These are phyloP conservation scores for Penicillium herquei DNA, from an alignment of 495 filamentous ascomycete species.

Conservation along the genomic window DNA sequence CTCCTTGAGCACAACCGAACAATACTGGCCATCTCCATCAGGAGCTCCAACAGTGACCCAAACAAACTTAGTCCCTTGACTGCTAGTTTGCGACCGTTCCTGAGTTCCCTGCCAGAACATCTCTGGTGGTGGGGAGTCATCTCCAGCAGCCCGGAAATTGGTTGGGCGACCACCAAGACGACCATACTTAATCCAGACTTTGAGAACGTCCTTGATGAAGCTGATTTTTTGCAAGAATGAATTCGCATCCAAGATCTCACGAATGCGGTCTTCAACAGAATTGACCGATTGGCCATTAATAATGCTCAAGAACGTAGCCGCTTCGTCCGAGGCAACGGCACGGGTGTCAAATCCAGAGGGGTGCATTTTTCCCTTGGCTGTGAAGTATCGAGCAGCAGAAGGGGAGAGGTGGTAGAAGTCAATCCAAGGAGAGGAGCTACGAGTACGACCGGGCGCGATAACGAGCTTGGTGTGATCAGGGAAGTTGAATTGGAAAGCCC, in stretches of 20 bases:
- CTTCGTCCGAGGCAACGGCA: constrained; percentile 59
- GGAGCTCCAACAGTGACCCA: constrained; percentile 82
- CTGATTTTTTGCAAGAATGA: constrained; percentile 74
- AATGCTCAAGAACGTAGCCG: constrained; percentile 57
- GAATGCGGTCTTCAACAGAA: constrained; percentile 53
- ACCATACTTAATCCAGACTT: constrained; percentile 69
- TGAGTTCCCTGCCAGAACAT: constrained; percentile 68
- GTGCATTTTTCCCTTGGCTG: constrained; percentile 59
- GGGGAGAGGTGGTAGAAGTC: constrained; percentile 82
- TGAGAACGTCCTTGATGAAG: constrained; percentile 68
- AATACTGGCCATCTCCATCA: constrained; percentile 63
- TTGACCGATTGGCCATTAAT: constrained; percentile 51
- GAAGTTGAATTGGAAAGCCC: constrained; percentile 93
- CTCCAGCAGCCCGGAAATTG: constrained; percentile 15
- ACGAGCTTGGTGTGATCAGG: constrained; percentile 95
- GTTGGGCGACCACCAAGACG: constrained; percentile 58
- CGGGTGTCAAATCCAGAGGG: constrained; percentile 48
- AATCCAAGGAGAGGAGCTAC: constrained; percentile 57
- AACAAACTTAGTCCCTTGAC: constrained; percentile 66
- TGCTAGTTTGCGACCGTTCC: constrained; percentile 48
- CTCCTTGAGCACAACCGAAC: constrained; percentile 40
- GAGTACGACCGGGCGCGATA: constrained; percentile 65
- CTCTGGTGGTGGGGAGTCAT: constrained; percentile 45
- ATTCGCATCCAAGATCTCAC: constrained; percentile 70
- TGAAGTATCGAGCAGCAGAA: constrained; percentile 62